Evolutionary conservation across 257 asterid species (phyloP), one percentile per base, ranked within the genome.

Genomic region (Nicotiana tomentosiformis): DNA sequence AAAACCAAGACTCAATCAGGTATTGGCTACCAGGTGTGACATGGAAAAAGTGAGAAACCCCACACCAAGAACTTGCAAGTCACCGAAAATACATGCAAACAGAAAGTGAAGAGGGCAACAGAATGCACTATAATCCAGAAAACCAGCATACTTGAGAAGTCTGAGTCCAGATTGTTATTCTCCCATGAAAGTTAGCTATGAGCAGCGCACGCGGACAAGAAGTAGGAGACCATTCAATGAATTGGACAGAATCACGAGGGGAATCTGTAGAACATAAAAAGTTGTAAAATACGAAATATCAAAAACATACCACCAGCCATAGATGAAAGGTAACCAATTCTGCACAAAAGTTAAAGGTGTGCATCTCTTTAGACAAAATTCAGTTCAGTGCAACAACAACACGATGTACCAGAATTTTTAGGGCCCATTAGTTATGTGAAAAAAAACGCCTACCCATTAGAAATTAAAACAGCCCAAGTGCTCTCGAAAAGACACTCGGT

Each of bases 141-240:
- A 68, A 84, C 57, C 86, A 81, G 83, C 90, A 84, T 89, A 96
- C 99, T 89, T 89, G 94, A 82, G 98, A 92, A 84, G 99, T 97
- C 87, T 96, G 99, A 64, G 93, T 92, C 99, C 98, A 96, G 90
- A 96, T 90, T 83, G 99, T 94, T 85, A 84, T 91, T 82, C 98
- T 93, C 77, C 99, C 99, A 83, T 94, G 98, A 87, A 94, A 96
- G 92, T 96, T 96, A 77, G 98, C 94, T 56, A 94, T 86, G 66
- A 96, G 98, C 84, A 96, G 88, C 2, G 99, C 98, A 77, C 98
- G 98, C 17, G 93, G 93, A 78, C 98, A 93, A 2, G 98, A 91
- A 74, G 95, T 88, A 66, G 99, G 99, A 33, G 99, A 94, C 99
- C 99, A 96, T 91, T 96, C 99, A 61, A 96, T 92, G 87, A 93